Evolutionary conservation across 495 filamentous ascomycete species (phyloP), one percentile per base, ranked within the genome.

Genomic region (Aspergillus steynii): DNA sequence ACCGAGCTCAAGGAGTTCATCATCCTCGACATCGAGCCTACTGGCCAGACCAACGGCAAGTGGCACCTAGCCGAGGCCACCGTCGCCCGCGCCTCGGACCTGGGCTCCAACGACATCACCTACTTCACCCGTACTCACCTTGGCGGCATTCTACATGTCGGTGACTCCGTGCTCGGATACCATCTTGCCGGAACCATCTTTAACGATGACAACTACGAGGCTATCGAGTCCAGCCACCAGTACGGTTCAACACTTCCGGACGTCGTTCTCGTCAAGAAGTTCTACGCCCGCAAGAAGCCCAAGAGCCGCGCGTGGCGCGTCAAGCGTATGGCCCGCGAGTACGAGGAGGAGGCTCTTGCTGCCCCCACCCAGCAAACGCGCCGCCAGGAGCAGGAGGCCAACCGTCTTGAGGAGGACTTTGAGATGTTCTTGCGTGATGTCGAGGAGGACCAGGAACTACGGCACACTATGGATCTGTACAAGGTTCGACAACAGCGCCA

Each of bases 361-460:
- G 74, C 88, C 53, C 87, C 56, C 14, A 42, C 37, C 9, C 37
- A 42, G 37, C 37, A 42, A 42, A 42, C 37, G 3, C 37, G 37
- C 37, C 37, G 37, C 10, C 37, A 91, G 54, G 68, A 74, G 32
- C 65, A 73, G 49, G 94, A 98, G 70, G 87, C 90, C 63, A 89
- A 92, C 56, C 83, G 86, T 50, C 86, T 92, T 69, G 96, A 98
- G 64, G 81, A 85, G 46, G 95, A 99, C 74, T 98, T 92, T 71
- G 96, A 99, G 80, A 86, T 90, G 86, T 99, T 99, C 85, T 77
- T 99, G 77, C 86, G 90, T 47, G 96, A 98, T 74, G 89, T 99
- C 10, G 96, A 99, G 74, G 93, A 97, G 71, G 96, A 99, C 71
- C 82, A 87, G 46, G 96, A 99, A 65, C 80, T 99, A 54, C 82